These are phyloP conservation scores for Globisporangium camurandrum DNA, from an alignment of 352 stramenopile genomes.

Conservation along the genomic window DNA sequence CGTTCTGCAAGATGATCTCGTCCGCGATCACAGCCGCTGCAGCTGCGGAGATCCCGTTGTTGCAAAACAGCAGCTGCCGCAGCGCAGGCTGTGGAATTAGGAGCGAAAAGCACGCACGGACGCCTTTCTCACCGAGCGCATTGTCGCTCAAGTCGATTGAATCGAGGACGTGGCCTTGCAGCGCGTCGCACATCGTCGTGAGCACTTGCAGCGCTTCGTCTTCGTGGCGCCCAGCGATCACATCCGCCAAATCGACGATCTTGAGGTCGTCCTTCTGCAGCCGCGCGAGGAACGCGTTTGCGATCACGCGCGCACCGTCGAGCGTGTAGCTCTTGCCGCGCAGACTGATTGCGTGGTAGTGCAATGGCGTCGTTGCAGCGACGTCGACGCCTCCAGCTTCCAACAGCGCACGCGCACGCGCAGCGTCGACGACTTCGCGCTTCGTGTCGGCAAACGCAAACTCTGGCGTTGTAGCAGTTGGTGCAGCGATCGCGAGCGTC, in stretches of 20 bases:
- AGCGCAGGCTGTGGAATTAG: slow-evolving; percentile 62
- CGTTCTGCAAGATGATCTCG: slow-evolving; percentile 68
- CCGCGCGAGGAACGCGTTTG: slow-evolving; percentile 40
- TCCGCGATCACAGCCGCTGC: slow-evolving; percentile 51
- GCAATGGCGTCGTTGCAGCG: slow-evolving; percentile 25
- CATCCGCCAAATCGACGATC: slow-evolving; percentile 84
- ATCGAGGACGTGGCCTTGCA: slow-evolving; percentile 67
- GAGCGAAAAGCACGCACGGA: slow-evolving; percentile 64
- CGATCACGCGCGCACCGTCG: slow-evolving; percentile 45
- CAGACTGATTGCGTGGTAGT: slow-evolving; percentile 51
- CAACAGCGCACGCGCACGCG: slow-evolving; percentile 42
- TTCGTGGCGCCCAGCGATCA: slow-evolving; percentile 88
- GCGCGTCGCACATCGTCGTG: slow-evolving; percentile 63
- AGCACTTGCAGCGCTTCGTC: slow-evolving; percentile 88
- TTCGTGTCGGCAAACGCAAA: slow-evolving; percentile 52
- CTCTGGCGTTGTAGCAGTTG: slow-evolving; percentile 13
- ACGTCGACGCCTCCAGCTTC: slow-evolving; percentile 29
- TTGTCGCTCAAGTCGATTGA: slow-evolving; percentile 86
- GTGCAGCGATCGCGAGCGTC: slow-evolving; percentile 27
- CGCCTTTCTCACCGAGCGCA: slow-evolving; percentile 65
- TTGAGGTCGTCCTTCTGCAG: slow-evolving; percentile 40
- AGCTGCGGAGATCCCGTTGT: slow-evolving; percentile 72
- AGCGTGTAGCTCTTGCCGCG: slow-evolving; percentile 78
- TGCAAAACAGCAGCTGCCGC: slow-evolving; percentile 60
- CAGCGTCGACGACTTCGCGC: slow-evolving; percentile 65